Evolutionary conservation across 192 early-diverging fungal species (phyloP).

Genomic region (Podila verticillata): DNA sequence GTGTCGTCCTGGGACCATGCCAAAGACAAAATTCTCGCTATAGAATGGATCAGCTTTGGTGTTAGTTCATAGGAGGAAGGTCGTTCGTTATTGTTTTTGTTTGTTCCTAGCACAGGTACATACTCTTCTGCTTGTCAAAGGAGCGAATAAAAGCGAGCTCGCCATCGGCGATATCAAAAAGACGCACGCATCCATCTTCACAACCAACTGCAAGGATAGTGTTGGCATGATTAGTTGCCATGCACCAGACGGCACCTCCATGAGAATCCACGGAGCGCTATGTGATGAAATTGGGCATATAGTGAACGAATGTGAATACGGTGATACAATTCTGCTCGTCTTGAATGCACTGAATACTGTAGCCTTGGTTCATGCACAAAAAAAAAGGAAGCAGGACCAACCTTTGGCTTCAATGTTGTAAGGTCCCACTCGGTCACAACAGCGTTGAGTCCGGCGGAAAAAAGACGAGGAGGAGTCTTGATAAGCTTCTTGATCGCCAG

Average conservation of each 20-base stretch:
- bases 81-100: too few relatives aligned
- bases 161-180: slow-evolving; percentile 86
- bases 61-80: too few relatives aligned
- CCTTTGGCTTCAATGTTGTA: slow-evolving; percentile 69
- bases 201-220: slow-evolving; percentile 89
- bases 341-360: not conserved
- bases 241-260: slow-evolving; percentile 96
- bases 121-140: slow-evolving; percentile 73
- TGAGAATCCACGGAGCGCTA: slow-evolving; percentile 76
- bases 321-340: not conserved
- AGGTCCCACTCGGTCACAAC: slow-evolving; percentile 91
- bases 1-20: slow-evolving; percentile 82
- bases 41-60: slow-evolving; percentile 14
- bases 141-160: slow-evolving; percentile 72
- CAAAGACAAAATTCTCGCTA: slow-evolving; percentile 82
- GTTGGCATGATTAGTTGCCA: slow-evolving; percentile 80
- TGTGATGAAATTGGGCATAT: slow-evolving; percentile 2
- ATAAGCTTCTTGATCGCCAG: slow-evolving; percentile 58
- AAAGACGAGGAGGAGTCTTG: slow-evolving; percentile 74
- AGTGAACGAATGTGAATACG: not conserved
- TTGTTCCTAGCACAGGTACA: not conserved
- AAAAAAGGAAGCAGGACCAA: slow-evolving; percentile 16
- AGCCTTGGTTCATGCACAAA: not conserved
- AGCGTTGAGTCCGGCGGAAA: slow-evolving; percentile 88
- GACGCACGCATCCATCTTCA: slow-evolving; percentile 89